These are phyloP conservation scores for Populus pruinosa DNA, from an alignment of 345 rosid species.

Conservation along the genomic window DNA sequence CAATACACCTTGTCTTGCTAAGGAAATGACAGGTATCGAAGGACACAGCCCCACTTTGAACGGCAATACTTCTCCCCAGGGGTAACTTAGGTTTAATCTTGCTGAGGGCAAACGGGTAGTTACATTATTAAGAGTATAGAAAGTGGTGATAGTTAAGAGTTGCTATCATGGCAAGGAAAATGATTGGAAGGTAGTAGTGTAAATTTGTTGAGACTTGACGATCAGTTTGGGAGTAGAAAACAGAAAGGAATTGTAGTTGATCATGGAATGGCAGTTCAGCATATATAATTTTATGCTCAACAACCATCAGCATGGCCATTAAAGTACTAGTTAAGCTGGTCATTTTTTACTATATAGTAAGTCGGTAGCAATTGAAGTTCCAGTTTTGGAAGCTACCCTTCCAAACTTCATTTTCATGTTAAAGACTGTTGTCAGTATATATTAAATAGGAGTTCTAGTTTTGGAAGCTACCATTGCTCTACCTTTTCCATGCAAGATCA, in stretches of 20 bases:
- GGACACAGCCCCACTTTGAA: not conserved
- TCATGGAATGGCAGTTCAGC: constrained; percentile 27
- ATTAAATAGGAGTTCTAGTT: too few species aligned
- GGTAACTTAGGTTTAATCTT: constrained; percentile 5
- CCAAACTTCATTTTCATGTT: too few species aligned
- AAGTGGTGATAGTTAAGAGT: too few species aligned
- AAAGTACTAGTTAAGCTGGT: too few species aligned
- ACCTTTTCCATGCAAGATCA: too few species aligned
- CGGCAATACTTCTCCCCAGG: constrained; percentile 4
- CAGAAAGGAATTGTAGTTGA: constrained; percentile 26
- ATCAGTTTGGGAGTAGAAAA: not conserved
- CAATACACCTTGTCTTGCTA: not conserved
- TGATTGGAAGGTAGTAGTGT: not conserved
- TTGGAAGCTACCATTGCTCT: too few species aligned
- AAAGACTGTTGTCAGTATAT: too few species aligned
- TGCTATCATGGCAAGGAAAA: not conserved
- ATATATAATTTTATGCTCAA: not conserved
- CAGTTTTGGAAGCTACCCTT: too few species aligned
- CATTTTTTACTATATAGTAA: too few species aligned
- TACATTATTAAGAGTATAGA: not conserved
- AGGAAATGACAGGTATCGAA: not conserved
- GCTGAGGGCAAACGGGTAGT: not conserved
- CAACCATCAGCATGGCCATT: not conserved
- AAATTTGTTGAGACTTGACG: constrained; percentile 1
- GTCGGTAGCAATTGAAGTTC: too few species aligned